Percentiles rank a stretch among this genome's conserved stretches.
Evolutionary conservation across 176 grass and related monocot genomes (phyloP).

Genomic region (Cenchrus fungigraminus): DNA sequence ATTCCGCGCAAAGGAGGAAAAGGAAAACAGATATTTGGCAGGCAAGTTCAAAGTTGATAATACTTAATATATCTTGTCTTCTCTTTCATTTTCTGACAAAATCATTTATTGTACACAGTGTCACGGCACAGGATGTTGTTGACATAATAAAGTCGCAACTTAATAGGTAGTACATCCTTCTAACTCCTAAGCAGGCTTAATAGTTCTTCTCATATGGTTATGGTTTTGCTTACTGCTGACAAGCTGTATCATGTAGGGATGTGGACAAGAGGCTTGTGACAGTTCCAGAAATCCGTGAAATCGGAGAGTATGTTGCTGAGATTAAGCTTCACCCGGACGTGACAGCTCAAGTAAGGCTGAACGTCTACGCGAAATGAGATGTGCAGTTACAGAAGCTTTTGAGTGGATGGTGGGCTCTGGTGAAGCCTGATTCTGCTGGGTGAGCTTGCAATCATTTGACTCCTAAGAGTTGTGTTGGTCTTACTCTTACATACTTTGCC

Average conservation of each 20-base stretch:
- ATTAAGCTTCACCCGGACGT: conserved; percentile 91
- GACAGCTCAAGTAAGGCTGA: conserved; percentile 73
- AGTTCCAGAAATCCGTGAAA: conserved; percentile 86
- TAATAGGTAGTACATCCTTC: conserved; percentile 54
- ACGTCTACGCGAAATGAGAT: conserved; percentile 69
- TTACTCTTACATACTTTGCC: neutral
- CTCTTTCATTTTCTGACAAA: neutral
- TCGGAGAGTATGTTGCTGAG: conserved; percentile 85
- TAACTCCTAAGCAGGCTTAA: neutral
- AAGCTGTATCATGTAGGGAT: conserved; percentile 56
- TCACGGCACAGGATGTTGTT: conserved; percentile 87
- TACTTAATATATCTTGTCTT: neutral
- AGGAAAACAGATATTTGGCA: conserved; percentile 90
- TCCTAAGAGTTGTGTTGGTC: neutral
- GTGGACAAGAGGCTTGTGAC: conserved; percentile 68
- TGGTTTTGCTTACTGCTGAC: conserved; percentile 26
- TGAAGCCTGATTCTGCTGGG: conserved; percentile 5
- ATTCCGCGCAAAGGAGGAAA: conserved; percentile 82
- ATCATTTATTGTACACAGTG: conserved; percentile 45
- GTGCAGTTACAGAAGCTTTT: neutral
- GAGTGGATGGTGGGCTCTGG: neutral
- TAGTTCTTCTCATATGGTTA: neutral
- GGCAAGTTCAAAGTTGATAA: conserved; percentile 53
- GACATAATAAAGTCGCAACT: conserved; percentile 92
- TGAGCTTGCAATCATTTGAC: neutral